A percentile compares a stretch with the other conserved stretches of the same genome.
These are phyloP conservation scores for Suhomyces taliae DNA, from an alignment of 1,139 yeast genomes.

Conservation along the genomic window DNA sequence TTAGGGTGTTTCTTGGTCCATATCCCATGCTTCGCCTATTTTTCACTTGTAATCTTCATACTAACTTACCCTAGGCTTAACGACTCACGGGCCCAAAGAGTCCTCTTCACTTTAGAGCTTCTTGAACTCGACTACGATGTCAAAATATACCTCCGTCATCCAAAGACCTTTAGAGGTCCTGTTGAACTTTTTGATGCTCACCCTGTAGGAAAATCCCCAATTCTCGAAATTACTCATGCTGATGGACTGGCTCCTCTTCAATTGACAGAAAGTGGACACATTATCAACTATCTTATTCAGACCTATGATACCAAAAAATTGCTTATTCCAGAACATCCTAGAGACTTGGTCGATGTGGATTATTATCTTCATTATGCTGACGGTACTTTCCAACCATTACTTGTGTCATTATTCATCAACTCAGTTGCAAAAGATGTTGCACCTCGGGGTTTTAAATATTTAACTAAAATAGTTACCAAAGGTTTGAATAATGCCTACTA, in stretches of 20 bases:
- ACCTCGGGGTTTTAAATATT: slow-evolving; percentile 47
- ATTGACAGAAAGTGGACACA: slow-evolving; percentile 50
- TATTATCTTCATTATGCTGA: slow-evolving; percentile 58
- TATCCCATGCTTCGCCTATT: no score
- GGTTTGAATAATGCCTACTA: slow-evolving; percentile 46
- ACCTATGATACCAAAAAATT: slow-evolving; percentile 39
- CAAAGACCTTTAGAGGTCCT: slow-evolving; percentile 45
- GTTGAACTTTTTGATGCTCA: slow-evolving; percentile 50
- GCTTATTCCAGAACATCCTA: slow-evolving; percentile 32
- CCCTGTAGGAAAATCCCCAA: slow-evolving; percentile 59
- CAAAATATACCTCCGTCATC: slow-evolving; percentile 48
- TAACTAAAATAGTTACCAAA: slow-evolving; percentile 41
- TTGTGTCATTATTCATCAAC: slow-evolving; percentile 44
- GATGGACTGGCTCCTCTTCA: slow-evolving; percentile 39
- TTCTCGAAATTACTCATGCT: slow-evolving; percentile 46
- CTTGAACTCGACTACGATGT: slow-evolving; percentile 53
- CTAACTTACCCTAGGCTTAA: slow-evolving; percentile 36
- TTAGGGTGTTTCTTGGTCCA: no score
- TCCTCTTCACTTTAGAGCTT: slow-evolving; percentile 56
- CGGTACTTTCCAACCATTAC: slow-evolving; percentile 53
- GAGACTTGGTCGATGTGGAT: slow-evolving; percentile 42
- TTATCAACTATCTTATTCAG: slow-evolving; percentile 43
- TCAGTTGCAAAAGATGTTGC: slow-evolving; percentile 38
- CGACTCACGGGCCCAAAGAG: slow-evolving; percentile 53
- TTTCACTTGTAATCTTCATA: neutral